Base-by-base conservation (phyloP, 768 basidiomycete genomes). In the Lactarius sp. region DNA sequence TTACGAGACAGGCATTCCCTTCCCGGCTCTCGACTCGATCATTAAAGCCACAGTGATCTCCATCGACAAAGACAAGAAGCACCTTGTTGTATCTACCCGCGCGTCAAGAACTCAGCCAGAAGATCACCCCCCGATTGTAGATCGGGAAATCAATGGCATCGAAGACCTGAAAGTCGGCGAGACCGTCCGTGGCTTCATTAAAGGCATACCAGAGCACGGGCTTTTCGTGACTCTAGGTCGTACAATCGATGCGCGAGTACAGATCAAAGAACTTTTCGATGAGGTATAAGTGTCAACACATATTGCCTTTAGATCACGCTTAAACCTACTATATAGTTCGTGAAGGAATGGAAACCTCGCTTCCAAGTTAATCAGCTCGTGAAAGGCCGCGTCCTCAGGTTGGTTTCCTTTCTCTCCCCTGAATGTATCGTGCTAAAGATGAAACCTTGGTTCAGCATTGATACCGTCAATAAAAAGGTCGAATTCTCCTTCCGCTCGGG, bases 181-280 rank as follows among this genome's bases (percentile, higher is more conserved):
- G 56, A 82, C 78, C n/a, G 77, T 95, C 18, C 83, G 93, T 58
- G 96, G 96, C 12, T 92, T 96, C 71, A 82, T 98, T 71, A 97
- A 93, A 77, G 91, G 84, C 69, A 79, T 98, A 37, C 82, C 85
- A 18, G 88, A 93, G 52, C 87, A 90, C 71, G 96, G 96, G 16
- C 71, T 99, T 20, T 98, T 97, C 69, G 92, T 99, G 3, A 84
- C 84, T 33, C 76, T 99, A 41, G 93, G 92, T 10, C 82, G 87
- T 36, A 81, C 81, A n/a, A 78, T 97, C 33, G 92, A 94, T 70
- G 94, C 90, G 60, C 85, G 95, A 18, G 87, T 99, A 33, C 93
- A 96, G 75, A 98, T 98, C 71, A 86, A 82, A 71, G 92, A 97
- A 75, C 81, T 96, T 5, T 97, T 96, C 71, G 92, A 97, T 70